phyloP scores from a whole-genome alignment of 345 rosid genomes.

The Adansonia digitata region DNA sequence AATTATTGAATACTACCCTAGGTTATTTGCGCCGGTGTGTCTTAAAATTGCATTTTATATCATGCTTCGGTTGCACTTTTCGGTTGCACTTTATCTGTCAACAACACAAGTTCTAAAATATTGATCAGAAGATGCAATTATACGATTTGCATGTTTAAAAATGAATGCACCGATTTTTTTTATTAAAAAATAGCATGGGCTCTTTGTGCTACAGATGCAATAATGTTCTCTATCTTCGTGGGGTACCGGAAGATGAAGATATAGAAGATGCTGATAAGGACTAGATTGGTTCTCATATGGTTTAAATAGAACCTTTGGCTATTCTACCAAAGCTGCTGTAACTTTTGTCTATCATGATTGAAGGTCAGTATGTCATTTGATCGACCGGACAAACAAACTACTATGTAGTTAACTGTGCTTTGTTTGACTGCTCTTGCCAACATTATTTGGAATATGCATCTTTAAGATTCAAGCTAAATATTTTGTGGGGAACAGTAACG shows the following conservation, averaged over 20 bases:
- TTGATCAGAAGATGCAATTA: background rate
- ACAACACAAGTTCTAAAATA: background rate
- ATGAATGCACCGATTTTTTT: background rate
- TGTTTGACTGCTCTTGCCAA: background rate
- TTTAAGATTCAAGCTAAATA: background rate
- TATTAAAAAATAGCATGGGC: background rate
- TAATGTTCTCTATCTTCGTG: constrained; percentile 84
- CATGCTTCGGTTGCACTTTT: background rate
- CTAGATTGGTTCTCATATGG: constrained; percentile 15
- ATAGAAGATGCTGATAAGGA: constrained; percentile 74
- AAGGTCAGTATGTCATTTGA: background rate
- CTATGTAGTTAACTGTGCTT: background rate
- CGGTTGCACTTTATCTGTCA: too few species aligned
- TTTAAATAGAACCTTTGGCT: background rate
- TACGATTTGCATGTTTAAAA: background rate
- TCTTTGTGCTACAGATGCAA: constrained; percentile 56
- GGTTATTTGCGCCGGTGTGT: background rate
- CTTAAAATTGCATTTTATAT: background rate
- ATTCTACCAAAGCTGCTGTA: background rate
- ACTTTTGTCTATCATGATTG: background rate
- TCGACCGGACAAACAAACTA: background rate
- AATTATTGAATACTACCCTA: background rate
- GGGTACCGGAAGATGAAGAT: constrained; percentile 94
- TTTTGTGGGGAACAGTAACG: background rate
- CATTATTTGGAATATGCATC: background rate